phyloP scores from a whole-genome alignment of 768 basidiomycete genomes.

The Xerocomellus intermedius region DNA sequence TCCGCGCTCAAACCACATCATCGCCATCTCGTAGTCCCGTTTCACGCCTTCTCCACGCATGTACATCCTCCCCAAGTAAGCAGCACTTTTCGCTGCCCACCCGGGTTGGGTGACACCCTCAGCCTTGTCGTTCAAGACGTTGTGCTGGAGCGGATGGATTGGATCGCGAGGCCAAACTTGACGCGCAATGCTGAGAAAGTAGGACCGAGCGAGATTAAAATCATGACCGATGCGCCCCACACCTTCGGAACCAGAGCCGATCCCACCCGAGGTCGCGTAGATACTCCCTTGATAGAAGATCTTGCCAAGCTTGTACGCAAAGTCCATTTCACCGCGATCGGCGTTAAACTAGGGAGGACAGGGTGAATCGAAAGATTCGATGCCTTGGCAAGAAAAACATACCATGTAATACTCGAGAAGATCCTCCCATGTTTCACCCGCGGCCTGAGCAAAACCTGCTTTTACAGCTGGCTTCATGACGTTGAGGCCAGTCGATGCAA shows the following conservation, averaged over 20 bases:
- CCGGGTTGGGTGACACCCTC: slow-evolving; percentile 52
- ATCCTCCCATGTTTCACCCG: slow-evolving; percentile 94
- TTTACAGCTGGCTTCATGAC: slow-evolving; percentile 73
- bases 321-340: slow-evolving; percentile 85
- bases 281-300: slow-evolving; percentile 96
- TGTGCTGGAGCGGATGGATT: slow-evolving; percentile 47
- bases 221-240: slow-evolving; percentile 85
- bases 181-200: slow-evolving; percentile 83
- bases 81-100: slow-evolving; percentile 76
- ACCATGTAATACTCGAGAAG: slow-evolving; percentile 91
- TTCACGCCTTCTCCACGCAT: slow-evolving; percentile 90
- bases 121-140: slow-evolving; percentile 43
- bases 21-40: slow-evolving; percentile 69
- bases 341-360: slow-evolving; percentile 75
- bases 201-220: slow-evolving; percentile 70
- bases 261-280: slow-evolving; percentile 75
- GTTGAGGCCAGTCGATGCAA: slow-evolving; percentile 83
- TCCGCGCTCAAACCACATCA: slow-evolving; percentile 94
- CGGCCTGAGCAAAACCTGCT: slow-evolving; percentile 77
- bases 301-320: slow-evolving; percentile 90
- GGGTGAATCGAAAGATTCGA: background rate
- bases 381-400: slow-evolving; percentile 16
- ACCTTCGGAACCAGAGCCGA: slow-evolving; percentile 87
- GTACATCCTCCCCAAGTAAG: slow-evolving; percentile 91
- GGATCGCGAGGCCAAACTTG: slow-evolving; percentile 88